phyloP scores from a whole-genome alignment of 2,329 filamentous ascomycete species.

The Sporothrix pallida region DNA sequence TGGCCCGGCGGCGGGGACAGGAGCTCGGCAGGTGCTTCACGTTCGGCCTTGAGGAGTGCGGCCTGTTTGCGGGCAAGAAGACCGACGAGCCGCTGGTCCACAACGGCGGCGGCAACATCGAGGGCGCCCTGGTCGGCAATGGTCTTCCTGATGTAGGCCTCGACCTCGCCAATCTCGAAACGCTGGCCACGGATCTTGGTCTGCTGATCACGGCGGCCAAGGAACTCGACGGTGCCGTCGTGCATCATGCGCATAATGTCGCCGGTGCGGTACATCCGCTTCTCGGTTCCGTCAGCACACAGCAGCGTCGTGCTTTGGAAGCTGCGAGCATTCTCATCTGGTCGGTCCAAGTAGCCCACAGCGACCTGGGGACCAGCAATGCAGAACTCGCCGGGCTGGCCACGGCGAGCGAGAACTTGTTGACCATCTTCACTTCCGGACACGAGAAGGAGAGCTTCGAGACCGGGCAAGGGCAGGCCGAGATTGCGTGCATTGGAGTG shows the following conservation, averaged over 20 bases:
- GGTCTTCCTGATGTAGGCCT: slow-evolving; percentile 28
- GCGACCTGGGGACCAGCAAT: slow-evolving; percentile 54
- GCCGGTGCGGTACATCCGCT: slow-evolving; percentile 36
- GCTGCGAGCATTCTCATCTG: slow-evolving; percentile 32
- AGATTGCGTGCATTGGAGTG: slow-evolving; percentile 37
- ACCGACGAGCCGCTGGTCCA: slow-evolving; percentile 29
- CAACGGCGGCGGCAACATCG: slow-evolving; percentile 32
- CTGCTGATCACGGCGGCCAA: slow-evolving; percentile 36
- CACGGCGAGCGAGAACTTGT: slow-evolving; percentile 36
- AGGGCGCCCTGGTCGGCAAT: slow-evolving; percentile 25
- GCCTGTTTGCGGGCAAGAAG: slow-evolving; percentile 25
- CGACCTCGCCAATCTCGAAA: slow-evolving; percentile 36
- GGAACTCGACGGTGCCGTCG: slow-evolving; percentile 35
- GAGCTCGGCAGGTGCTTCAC: slow-evolving; percentile 9
- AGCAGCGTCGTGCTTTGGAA: slow-evolving; percentile 31
- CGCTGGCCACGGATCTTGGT: slow-evolving; percentile 37
- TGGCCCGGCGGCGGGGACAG: neutral
- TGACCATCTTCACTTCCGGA: slow-evolving; percentile 13
- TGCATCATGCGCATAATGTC: slow-evolving; percentile 35
- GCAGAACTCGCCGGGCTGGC: slow-evolving; percentile 48
- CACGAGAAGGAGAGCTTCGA: slow-evolving; percentile 36
- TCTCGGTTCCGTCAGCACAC: neutral
- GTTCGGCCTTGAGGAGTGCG: slow-evolving; percentile 22
- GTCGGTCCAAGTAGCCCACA: slow-evolving; percentile 50
- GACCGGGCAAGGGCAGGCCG: slow-evolving; percentile 37